These are phyloP conservation scores for Phytopythium delawarense DNA, from an alignment of 352 stramenopile species.

Conservation along the genomic window DNA sequence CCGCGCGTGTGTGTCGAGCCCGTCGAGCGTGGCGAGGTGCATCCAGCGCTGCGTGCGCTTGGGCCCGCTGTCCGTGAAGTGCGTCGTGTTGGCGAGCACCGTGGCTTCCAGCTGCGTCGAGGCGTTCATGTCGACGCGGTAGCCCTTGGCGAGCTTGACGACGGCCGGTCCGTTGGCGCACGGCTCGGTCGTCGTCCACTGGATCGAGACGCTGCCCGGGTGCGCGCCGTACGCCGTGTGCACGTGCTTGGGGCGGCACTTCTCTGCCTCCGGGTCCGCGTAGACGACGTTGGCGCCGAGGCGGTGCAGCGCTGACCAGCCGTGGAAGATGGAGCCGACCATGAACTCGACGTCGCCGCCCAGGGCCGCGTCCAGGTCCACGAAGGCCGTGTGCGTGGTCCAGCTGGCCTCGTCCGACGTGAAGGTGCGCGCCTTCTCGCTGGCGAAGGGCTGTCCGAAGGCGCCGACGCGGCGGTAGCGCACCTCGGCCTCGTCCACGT, in stretches of 20 bases:
- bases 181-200: slow-evolving; percentile 73
- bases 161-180: slow-evolving; percentile 40
- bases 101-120: slow-evolving; percentile 32
- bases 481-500: slow-evolving; percentile 56
- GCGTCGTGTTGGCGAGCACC: slow-evolving; percentile 40
- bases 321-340: slow-evolving; percentile 73
- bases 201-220: slow-evolving; percentile 58
- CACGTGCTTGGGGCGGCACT: slow-evolving; percentile 74
- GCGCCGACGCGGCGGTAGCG: slow-evolving; percentile 42
- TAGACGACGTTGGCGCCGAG: slow-evolving; percentile 50
- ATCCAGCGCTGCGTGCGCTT: slow-evolving; percentile 58
- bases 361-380: slow-evolving; percentile 27
- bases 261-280: slow-evolving; percentile 31
- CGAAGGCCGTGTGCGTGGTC: slow-evolving; percentile 64
- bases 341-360: slow-evolving; percentile 53
- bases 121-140: slow-evolving; percentile 35
- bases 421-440: slow-evolving; percentile 50
- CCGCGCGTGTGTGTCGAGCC: slow-evolving; percentile 52
- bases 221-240: slow-evolving; percentile 70
- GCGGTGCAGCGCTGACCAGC: slow-evolving; percentile 66
- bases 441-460: slow-evolving; percentile 30
- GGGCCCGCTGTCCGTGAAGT: slow-evolving; percentile 63
- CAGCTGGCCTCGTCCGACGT: slow-evolving; percentile 44
- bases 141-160: slow-evolving; percentile 57
- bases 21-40: slow-evolving; percentile 62